Evolutionary conservation across 441 rosid species (phyloP).

Genomic region (Jatropha podagrica): DNA sequence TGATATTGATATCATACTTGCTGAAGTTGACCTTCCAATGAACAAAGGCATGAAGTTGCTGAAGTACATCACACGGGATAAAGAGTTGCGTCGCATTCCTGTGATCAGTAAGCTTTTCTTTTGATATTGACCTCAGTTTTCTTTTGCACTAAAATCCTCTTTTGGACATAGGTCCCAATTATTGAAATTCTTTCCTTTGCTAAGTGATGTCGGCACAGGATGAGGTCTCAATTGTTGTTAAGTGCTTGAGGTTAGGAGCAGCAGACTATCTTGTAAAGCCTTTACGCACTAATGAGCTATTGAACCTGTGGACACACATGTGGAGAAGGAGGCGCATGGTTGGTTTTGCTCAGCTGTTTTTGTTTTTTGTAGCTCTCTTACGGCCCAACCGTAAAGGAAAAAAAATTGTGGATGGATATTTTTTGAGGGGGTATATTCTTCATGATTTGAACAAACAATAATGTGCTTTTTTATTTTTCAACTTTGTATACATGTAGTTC

Average conservation of each 20-base stretch:
- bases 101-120: constrained; percentile 78
- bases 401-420: background rate
- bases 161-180: constrained; percentile 3
- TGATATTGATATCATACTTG: constrained; percentile 87
- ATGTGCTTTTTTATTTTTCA: background rate
- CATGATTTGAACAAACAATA: background rate
- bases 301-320: constrained; percentile 98
- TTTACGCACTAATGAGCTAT: constrained; percentile 80
- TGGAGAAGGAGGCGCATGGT: constrained; percentile 99
- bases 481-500: background rate
- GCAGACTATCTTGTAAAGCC: constrained; percentile 85
- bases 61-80: constrained; percentile 82
- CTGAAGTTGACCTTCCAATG: constrained; percentile 97
- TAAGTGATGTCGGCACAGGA: constrained; percentile 98
- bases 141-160: constrained; percentile 5
- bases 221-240: constrained; percentile 90
- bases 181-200: constrained; percentile 29
- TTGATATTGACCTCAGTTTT: constrained; percentile 6
- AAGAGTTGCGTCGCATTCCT: constrained; percentile 82
- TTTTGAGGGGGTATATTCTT: background rate
- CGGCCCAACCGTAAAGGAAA: background rate
- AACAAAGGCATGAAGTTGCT: constrained; percentile 93
- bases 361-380: background rate
- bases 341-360: constrained; percentile 32
- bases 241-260: constrained; percentile 89